phyloP scores from a whole-genome alignment of 1,284 basidiomycete species.

The Agaricales sp. region DNA sequence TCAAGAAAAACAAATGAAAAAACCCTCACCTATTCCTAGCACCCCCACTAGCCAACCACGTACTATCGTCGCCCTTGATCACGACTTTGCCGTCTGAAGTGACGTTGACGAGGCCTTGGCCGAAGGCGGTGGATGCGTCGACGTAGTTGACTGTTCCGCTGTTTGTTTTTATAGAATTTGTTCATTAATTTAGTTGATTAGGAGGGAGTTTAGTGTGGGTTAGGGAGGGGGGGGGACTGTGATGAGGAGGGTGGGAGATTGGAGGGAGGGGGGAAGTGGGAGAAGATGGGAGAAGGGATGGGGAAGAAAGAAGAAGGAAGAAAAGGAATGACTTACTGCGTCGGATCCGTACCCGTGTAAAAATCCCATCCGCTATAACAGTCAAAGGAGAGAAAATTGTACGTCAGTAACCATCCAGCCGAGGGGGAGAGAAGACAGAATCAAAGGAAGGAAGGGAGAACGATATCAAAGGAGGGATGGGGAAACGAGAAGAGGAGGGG shows the following conservation, averaged over 20 bases:
- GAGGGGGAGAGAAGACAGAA: too few relatives aligned
- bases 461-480: neutral
- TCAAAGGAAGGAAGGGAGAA: neutral
- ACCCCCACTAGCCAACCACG: constrained; percentile 35
- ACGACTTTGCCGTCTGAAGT: constrained; percentile 46
- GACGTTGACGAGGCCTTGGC: constrained; percentile 38
- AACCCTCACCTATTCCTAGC: constrained; percentile 50
- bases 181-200: constrained; percentile 11
- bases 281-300: too few relatives aligned
- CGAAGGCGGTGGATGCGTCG: constrained; percentile 34
- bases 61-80: constrained; percentile 66
- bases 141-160: constrained; percentile 57
- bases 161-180: too few relatives aligned
- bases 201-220: too few relatives aligned
- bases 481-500: neutral
- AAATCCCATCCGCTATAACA: constrained; percentile 36
- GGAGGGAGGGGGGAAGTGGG: too few relatives aligned
- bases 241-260: too few relatives aligned
- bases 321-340: constrained; percentile 34
- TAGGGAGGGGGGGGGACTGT: too few relatives aligned
- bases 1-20: too few relatives aligned
- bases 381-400: too few relatives aligned
- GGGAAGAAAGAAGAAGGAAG: constrained; percentile 3
- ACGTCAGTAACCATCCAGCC: too few relatives aligned
- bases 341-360: constrained; percentile 52